Evolutionary conservation across 2,329 filamentous ascomycete genomes (phyloP).

Genomic region (Pyricularia pennisetigena): DNA sequence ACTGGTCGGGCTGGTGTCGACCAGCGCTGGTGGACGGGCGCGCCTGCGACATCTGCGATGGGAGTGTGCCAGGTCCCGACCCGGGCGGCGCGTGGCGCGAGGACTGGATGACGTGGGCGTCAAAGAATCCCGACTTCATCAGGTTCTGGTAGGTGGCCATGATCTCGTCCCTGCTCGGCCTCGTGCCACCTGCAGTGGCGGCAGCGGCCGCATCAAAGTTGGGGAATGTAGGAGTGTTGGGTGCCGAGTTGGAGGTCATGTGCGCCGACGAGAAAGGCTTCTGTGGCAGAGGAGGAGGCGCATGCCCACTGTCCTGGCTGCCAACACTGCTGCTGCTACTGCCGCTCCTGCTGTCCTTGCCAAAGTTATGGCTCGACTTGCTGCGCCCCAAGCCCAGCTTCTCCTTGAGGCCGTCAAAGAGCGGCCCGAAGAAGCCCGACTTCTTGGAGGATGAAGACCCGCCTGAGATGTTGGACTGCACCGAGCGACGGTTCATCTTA

Average conservation of each 20-base stretch:
- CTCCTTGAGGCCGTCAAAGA: slow-evolving; percentile 22
- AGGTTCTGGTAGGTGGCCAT: slow-evolving; percentile 46
- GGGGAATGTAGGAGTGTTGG: background rate
- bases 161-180: slow-evolving; percentile 37
- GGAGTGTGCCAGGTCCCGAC: background rate
- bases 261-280: background rate
- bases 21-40: background rate
- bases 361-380: slow-evolving; percentile 14
- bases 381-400: slow-evolving; percentile 16
- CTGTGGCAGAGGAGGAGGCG: background rate
- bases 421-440: slow-evolving; percentile 18
- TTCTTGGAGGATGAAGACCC: slow-evolving; percentile 6
- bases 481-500: slow-evolving; percentile 9
- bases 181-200: slow-evolving; percentile 9
- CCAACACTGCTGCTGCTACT: background rate
- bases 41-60: background rate
- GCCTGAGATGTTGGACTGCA: slow-evolving; percentile 8
- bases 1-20: background rate
- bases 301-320: background rate
- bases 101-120: slow-evolving; percentile 46
- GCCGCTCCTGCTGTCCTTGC: background rate
- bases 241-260: background rate
- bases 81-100: slow-evolving; percentile 34
- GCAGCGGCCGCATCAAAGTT: background rate
- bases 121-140: slow-evolving; percentile 48